Evolutionary conservation across 768 basidiomycete species (phyloP).

Genomic region (Cantharellus cinnabarinus): DNA sequence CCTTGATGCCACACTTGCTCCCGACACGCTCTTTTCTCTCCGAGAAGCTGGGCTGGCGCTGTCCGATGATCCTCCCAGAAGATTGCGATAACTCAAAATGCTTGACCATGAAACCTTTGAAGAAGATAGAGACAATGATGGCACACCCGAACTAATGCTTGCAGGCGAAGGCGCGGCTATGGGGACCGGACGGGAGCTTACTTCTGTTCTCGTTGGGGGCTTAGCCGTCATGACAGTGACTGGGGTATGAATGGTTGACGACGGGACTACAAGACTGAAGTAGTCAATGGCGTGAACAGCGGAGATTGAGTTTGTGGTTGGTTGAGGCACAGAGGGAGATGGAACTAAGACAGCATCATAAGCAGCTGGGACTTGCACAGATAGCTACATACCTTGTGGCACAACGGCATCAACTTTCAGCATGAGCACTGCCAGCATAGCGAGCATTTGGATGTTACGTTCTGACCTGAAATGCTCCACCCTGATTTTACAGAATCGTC

Average conservation of each 20-base stretch:
- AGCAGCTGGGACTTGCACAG: not conserved
- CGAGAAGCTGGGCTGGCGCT: not conserved
- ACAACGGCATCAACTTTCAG: slow-evolving; percentile 24
- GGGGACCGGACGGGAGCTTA: not conserved
- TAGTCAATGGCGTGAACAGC: slow-evolving; percentile 25
- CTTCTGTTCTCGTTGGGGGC: slow-evolving; percentile 8
- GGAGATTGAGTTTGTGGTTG: not conserved
- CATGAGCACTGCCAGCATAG: slow-evolving; percentile 51
- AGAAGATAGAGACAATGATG: slow-evolving; percentile 1
- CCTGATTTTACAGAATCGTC: slow-evolving; percentile 30
- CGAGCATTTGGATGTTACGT: slow-evolving; percentile 43
- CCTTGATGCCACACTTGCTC: not conserved
- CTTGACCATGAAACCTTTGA: slow-evolving; percentile 65
- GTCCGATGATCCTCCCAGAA: not conserved
- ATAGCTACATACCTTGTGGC: slow-evolving; percentile 2
- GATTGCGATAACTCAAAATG: slow-evolving; percentile 26
- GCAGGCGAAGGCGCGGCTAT: not conserved
- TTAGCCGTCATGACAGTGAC: slow-evolving; percentile 7
- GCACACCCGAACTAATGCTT: not conserved
- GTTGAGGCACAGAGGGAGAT: not conserved
- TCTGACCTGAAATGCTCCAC: no score
- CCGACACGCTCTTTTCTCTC: not conserved
- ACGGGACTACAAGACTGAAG: slow-evolving; percentile 22
- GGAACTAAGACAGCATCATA: not conserved
- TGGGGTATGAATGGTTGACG: no score